Conservation (phyloP, 2,329 filamentous ascomycete species). For the Botrytis aclada region DNA sequence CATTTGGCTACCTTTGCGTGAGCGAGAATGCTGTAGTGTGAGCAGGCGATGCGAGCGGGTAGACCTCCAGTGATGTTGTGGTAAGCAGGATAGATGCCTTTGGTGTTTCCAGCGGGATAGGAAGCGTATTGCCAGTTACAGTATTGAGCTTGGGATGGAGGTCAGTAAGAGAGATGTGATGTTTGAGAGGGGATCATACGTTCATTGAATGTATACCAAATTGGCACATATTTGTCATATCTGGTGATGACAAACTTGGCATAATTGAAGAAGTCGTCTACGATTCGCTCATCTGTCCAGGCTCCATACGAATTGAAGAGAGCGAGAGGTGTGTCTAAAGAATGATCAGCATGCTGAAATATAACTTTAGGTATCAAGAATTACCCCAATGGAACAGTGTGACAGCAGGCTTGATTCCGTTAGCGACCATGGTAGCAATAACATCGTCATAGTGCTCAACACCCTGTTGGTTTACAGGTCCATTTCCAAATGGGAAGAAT, state of each 20-base stretch:
- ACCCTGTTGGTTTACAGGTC: conserved; percentile 50
- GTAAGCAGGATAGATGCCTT: conserved; percentile 45
- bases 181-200: conserved; percentile 36
- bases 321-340: conserved; percentile 31
- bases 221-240: conserved; percentile 50
- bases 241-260: conserved; percentile 51
- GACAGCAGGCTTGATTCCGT: conserved; percentile 49
- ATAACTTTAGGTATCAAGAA: neutral
- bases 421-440: conserved; percentile 48
- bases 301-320: conserved; percentile 44
- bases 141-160: conserved; percentile 39
- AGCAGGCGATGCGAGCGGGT: conserved; percentile 44
- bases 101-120: conserved; percentile 42
- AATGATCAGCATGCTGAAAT: neutral
- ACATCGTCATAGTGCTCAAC: conserved; percentile 54
- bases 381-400: conserved; percentile 45
- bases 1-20: conserved; percentile 51
- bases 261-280: conserved; percentile 52
- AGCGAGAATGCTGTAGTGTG: conserved; percentile 46
- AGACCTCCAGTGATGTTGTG: conserved; percentile 42
- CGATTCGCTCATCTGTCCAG: conserved; percentile 47
- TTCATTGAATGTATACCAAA: conserved; percentile 56
- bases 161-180: conserved; percentile 21
- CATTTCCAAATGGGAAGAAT: conserved; percentile 50
- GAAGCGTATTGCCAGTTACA: conserved; percentile 48